Base-by-base conservation (phyloP, 2,329 filamentous ascomycete genomes). In the Nothopassalora personata region DNA sequence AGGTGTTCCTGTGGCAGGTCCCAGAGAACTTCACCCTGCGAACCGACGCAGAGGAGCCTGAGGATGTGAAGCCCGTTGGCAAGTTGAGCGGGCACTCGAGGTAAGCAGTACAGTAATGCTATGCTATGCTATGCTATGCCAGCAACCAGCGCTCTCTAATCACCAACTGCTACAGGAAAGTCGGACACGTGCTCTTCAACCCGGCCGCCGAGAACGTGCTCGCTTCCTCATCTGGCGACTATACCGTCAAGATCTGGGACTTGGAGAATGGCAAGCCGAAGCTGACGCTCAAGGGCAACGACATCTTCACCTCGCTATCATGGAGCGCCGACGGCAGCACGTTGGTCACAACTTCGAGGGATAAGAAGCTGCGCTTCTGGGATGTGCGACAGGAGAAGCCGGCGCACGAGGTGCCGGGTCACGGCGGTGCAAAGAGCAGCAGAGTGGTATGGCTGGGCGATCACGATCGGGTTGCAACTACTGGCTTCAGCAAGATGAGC, bases 311-410 rank as follows among this genome's bases (percentile, higher is more conserved):
- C 76, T 96, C 91, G 63, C 81, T 97, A 69, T 95, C 93, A 31
- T 99, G 93, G 93, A 97, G 90, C 76, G 91, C 91, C 64, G 88
- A 89, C 67, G 94, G 94, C 60, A 86, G 86, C 58, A 82, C 94
- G 73, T 79, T 99, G 60, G 92, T 89, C 52, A 97, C 94, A 7
- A 97, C 94, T 8, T 96, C 91, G 62, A 86, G 94, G 70, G 94
- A 99, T 83, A 99, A 99, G 87, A 97, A 96, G 80, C 83, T 99
- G 64, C 88, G 94, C 61, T 87, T 97, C 64, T 99, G 94, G 94
- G 94, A 99, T 81, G 91, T 93, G 60, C 88, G 94, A 72, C 92
- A 97, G 79, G 89, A 97, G 77, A 88, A 84, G 75, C 85, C 92
- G 13, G 89, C 88, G 5, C 89, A 96, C 71, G 92, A 97, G 73